These are phyloP conservation scores for Akanthomyces dipterigenus DNA, from an alignment of 2,329 filamentous ascomycete species.

Conservation along the genomic window DNA sequence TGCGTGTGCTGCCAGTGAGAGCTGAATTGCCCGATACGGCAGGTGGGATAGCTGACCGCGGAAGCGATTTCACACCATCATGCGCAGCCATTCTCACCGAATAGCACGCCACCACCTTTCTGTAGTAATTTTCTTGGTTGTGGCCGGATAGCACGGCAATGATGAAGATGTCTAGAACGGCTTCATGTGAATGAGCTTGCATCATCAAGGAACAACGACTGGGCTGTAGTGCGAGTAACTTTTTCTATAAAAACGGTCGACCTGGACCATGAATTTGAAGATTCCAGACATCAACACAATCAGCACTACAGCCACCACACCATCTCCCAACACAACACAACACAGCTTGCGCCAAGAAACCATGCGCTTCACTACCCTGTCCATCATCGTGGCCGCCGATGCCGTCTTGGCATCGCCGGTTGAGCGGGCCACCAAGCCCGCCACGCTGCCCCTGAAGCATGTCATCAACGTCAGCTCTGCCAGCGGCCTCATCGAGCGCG, in stretches of 20 bases:
- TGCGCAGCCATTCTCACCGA: not conserved
- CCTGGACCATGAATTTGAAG: not conserved
- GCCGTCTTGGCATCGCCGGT: constrained; percentile 20
- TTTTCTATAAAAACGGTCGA: not conserved
- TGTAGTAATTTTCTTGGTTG: not conserved
- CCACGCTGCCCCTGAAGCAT: constrained; percentile 18
- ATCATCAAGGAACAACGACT: not conserved
- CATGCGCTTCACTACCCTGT: constrained; percentile 6
- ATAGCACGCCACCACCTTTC: not conserved
- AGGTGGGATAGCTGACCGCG: not conserved
- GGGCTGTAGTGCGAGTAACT: not conserved
- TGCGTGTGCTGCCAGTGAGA: not conserved
- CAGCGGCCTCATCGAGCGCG: constrained; percentile 19
- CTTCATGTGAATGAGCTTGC: not conserved
- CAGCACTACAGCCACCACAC: not conserved
- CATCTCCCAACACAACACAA: not conserved
- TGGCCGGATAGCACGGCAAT: constrained; percentile 2
- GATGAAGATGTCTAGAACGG: not conserved
- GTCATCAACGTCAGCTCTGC: constrained; percentile 18
- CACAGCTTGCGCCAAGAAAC: not conserved
- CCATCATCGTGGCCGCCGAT: constrained; percentile 14
- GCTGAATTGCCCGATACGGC: constrained; percentile 1
- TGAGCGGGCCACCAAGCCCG: constrained; percentile 16
- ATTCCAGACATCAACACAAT: not conserved
- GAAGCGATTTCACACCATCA: not conserved